Base-by-base conservation (phyloP, 2,329 filamentous ascomycete genomes). In the Elsinoe batatas region DNA sequence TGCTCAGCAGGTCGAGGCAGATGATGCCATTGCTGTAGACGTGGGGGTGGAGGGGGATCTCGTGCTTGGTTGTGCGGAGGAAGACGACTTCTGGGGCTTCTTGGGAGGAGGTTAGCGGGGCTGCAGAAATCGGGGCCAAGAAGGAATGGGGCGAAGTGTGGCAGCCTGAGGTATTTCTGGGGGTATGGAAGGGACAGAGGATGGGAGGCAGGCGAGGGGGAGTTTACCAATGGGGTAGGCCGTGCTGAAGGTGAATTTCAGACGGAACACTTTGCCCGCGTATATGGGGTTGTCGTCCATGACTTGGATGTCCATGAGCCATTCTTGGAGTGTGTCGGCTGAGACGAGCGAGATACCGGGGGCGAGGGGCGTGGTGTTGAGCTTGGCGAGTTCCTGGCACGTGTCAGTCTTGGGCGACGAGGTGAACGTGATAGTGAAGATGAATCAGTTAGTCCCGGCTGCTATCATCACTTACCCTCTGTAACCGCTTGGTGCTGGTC, bases 21-120 rank as follows among this genome's bases (percentile, higher is more conserved):
- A 98, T 98, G 70, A 97, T 95, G 64, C 93, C 93, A 71, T 98
- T 98, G 64, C 87, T 93, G 75, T 98, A 98, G 71, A 98, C 88
- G 74, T 98, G 93, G 2, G 93, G 93, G 66, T 98, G 93, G 69
- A 95, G 91, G 1, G 93, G 93, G 64, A 98, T 91, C 2, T 77
- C 74, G 40, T 79, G 78, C 37, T 65, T 64, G 33, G 81, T 69
- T 54, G 80, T 74, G 63, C 83, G 77, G 56, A 88, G 78, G 67
- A 98, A 98, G 56, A 87, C 87, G 61, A 97, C 93, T 76, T 98
- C 93, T 20, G 93, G 93, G 0, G 93, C 87, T 75, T 96, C 91
- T 95, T 64, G 12, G 26, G n/a, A 57, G 20, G 35, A 37, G 36
- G 22, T 37, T 13, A 53, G 49, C 13, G 33, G 17, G 30, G 13